Base-by-base conservation (phyloP, 2,329 filamentous ascomycete species). In the Reticulascus tulasneorum region DNA sequence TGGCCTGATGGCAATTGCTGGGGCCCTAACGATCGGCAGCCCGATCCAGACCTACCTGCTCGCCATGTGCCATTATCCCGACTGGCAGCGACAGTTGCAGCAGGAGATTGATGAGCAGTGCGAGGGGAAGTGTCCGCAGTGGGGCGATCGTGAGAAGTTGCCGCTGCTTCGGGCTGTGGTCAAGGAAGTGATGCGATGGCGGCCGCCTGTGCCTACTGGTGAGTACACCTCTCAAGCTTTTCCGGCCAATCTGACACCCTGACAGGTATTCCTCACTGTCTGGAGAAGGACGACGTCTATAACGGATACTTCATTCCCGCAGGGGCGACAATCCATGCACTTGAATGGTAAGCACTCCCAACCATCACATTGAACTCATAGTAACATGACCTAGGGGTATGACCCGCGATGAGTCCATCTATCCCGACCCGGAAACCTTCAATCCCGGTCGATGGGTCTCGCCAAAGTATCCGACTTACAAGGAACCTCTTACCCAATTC, bases 161-260 rank as follows among this genome's bases (percentile, higher is more conserved):
- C 64, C 64, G 8, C 50, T 55, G 16, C 46, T 65, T n/a, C 54
- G 62, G 13, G 64, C 63, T 5, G 51, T 62, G 9, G 55, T 67
- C 37, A 62, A 49, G 36, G 58, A 78, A 51, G 61, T 64, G 1
- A 59, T 75, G 15, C 62, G 74, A n/a, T 77, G 71, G 69, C 59
- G 71, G 33, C 70, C 71, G 19, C 69, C 71, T 5, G 71, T 75
- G 9, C 71, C 72, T 6, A 75, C 71, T 22, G 69, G 71, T 63
- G 42, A 23, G 59, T 48, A 13, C 9, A n/a, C n/a, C n/a, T n/a
- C n/a, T n/a, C n/a, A n/a, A n/a, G n/a, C n/a, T 8, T 22, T 18
- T 23, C 18, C 33, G 23, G 35, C 33, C 23, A n/a, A 20, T 11
- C 11, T 19, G 15, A 20, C 20, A 34, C 8, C 2, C 37, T 58